Evolutionary conservation across 495 filamentous ascomycete genomes (phyloP), one percentile per base, ranked within the genome.

Genomic region (Aspergillus diversus): DNA sequence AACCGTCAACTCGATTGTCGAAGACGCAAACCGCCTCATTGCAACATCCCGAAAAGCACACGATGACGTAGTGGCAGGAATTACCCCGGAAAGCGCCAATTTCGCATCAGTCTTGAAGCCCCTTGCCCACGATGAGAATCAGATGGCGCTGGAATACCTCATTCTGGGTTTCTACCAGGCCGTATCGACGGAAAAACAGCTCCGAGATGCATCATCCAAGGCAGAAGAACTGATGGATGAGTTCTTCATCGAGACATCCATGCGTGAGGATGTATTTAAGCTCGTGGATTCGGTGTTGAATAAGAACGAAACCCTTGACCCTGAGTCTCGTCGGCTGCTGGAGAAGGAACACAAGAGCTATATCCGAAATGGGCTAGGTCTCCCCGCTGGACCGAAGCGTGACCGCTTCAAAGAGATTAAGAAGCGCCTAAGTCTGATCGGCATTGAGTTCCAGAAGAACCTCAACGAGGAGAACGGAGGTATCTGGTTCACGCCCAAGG

Each of bases 131-230:
- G 86, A 92, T 69, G 89, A 93, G 77, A 88, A 93, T 66, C 66
- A 72, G 8, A 81, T 81, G 65, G 79, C 79, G 0, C 78, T 92
- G 13, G 82, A 84, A 63, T 73, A 80, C 33, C 82, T 86, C 51
- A 87, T 92, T 57, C 75, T 91, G 34, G 77, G 81, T 64, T 95
- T 95, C 71, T 95, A 93, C 75, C 90, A 94, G 73, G 87, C 91
- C 53, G 89, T 94, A 11, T 91, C 88, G 32, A 83, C 81, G 12
- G 80, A 92, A 67, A 80, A 84, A 68, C 84, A 80, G 37, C 83
- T 96, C 31, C 86, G 92, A 7, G 85, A 90, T 77, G 87, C 88
- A 5, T 89, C 86, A 1, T 89, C 85, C 51, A 85, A 88, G 67
- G 87, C 87, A 5, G 85, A 89, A 70, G 85, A 88, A 74, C 74